phyloP scores from a whole-genome alignment of 192 early-diverging fungal genomes.

The Coemansia sp. region DNA sequence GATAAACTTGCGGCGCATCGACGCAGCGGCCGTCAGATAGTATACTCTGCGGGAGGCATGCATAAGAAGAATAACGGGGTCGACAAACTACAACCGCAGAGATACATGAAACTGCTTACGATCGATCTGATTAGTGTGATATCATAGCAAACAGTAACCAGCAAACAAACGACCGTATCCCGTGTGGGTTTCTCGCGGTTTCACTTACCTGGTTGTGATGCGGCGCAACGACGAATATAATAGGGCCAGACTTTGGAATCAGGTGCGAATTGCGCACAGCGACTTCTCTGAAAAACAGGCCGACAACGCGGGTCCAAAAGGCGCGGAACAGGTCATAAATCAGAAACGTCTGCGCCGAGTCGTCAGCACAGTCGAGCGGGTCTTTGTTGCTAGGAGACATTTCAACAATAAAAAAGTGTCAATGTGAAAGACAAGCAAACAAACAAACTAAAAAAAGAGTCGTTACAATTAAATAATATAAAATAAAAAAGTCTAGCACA shows the following conservation, averaged over 20 bases:
- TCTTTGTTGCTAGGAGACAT: background rate
- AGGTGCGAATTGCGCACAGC: constrained; percentile 76
- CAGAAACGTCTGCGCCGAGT: constrained; percentile 23
- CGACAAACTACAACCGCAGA: constrained; percentile 69
- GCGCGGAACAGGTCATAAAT: constrained; percentile 68
- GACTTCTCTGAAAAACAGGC: constrained; percentile 90
- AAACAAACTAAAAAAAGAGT: background rate
- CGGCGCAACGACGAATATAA: constrained; percentile 89
- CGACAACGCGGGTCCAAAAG: constrained; percentile 68
- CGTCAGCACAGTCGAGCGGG: background rate
- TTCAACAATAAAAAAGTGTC: background rate
- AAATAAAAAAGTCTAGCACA: too few relatives aligned
- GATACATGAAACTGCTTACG: constrained; percentile 25
- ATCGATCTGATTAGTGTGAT: constrained; percentile 18
- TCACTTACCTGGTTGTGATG: constrained; percentile 68
- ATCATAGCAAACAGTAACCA: constrained; percentile 20
- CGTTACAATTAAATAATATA: too few relatives aligned
- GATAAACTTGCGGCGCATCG: constrained; percentile 82
- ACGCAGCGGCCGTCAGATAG: constrained; percentile 81
- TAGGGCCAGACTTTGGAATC: constrained; percentile 82
- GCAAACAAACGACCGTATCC: background rate
- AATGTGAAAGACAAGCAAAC: background rate
- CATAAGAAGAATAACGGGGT: constrained; percentile 85
- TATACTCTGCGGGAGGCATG: constrained; percentile 76
- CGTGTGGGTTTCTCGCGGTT: too few relatives aligned